Percentiles rank a stretch among this genome's conserved stretches.
phyloP scores from a whole-genome alignment of 2,329 filamentous ascomycete species.

The Coniochaeta sp. region DNA sequence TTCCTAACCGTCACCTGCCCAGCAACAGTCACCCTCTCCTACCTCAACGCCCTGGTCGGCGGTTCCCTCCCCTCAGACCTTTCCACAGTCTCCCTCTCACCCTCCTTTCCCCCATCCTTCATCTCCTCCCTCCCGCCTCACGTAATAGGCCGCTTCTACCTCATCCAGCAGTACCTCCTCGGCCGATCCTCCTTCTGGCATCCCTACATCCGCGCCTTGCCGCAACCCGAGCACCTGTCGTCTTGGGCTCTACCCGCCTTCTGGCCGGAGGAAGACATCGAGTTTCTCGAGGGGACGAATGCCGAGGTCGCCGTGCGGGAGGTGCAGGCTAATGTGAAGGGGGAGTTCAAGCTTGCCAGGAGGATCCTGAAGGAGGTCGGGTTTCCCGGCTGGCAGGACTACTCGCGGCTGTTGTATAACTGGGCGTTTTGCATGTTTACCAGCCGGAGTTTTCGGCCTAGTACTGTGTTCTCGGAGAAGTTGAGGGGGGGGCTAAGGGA shows the following conservation, averaged over 20 bases:
- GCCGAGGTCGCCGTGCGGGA: slow-evolving; percentile 41
- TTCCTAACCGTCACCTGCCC: slow-evolving; percentile 46
- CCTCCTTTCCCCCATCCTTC: slow-evolving; percentile 41
- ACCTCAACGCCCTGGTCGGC: slow-evolving; percentile 43
- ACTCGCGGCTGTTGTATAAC: slow-evolving; percentile 46
- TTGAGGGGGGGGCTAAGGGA: not conserved
- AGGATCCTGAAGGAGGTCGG: slow-evolving; percentile 26
- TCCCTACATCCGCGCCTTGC: slow-evolving; percentile 60
- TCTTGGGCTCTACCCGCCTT: slow-evolving; percentile 53
- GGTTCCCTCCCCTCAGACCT: slow-evolving; percentile 18
- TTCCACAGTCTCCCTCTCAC: slow-evolving; percentile 9
- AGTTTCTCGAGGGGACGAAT: slow-evolving; percentile 48
- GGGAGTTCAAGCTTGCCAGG: slow-evolving; percentile 37
- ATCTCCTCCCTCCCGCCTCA: slow-evolving; percentile 45
- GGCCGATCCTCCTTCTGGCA: slow-evolving; percentile 56
- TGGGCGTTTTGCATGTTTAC: slow-evolving; percentile 62
- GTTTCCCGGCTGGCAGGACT: slow-evolving; percentile 22
- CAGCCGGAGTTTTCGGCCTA: slow-evolving; percentile 57
- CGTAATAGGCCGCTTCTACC: slow-evolving; percentile 59
- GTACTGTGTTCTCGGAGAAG: slow-evolving; percentile 36
- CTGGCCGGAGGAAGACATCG: slow-evolving; percentile 55
- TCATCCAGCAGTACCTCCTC: slow-evolving; percentile 60
- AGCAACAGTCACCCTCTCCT: slow-evolving; percentile 48
- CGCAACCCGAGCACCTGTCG: slow-evolving; percentile 46
- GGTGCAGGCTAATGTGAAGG: slow-evolving; percentile 37